Base-by-base conservation (phyloP, 2,329 filamentous ascomycete species). In the Alternaria longipes region DNA sequence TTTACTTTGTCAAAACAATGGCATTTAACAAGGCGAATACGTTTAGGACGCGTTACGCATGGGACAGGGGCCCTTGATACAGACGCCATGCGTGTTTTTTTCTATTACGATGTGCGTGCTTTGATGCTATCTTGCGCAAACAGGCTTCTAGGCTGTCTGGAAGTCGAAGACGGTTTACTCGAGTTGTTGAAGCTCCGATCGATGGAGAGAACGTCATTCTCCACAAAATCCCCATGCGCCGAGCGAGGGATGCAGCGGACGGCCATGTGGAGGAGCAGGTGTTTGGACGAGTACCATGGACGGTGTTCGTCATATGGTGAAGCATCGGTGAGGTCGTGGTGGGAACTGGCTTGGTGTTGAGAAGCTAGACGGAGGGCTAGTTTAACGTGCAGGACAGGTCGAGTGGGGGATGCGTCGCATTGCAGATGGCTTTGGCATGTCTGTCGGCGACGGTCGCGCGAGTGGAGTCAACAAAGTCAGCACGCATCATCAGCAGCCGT, bases 281-380 rank as follows among this genome's bases (percentile, higher is more conserved):
- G 55, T 62, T 64, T 50, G 57, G 56, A 47, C 41, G 58, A 54
- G 54, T 26, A 34, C 22, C 32, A 24, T 47, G 49, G 36, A 58
- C 30, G 51, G 50, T 24, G 58, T 56, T 68, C 61, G 65, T 63
- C 64, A 69, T 65, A 44, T 26, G 14, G 36, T 58, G 38, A 55
- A 36, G 54, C 59, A 60, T 55, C 57, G 56, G 55, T 62, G 57
- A 44, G n/a, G 41, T 38, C 9, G 42, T 18, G 22, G 46, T 28
- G 59, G 45, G 53, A 22, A 34, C 22, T 36, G 54, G 40, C 49
- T 40, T 70, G 65, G 68, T 72, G 70, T 73, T 73, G 70, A 73
- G 70, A 60, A 60, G 61, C 70, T 73, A 72, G 59, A 56, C 36
- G 49, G 54, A 46, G 56, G 54, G 49, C 69, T 69, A 70, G 64